Conservation (phyloP, 129 eudicot genomes). For the Gnaphalium uliginosum region DNA sequence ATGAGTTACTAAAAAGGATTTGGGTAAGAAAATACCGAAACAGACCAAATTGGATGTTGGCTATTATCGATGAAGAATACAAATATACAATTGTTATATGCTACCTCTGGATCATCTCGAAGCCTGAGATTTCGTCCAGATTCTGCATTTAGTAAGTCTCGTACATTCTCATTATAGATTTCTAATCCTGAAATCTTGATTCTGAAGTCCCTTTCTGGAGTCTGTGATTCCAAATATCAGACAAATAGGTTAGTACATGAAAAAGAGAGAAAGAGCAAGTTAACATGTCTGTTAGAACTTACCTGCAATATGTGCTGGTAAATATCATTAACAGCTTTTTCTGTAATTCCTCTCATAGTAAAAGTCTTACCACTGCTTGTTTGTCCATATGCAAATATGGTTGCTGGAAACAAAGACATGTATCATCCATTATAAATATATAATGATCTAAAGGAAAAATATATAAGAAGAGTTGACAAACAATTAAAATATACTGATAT, state of each 20-base stretch:
- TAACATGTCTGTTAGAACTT: slow-evolving; percentile 30
- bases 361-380: slow-evolving; percentile 97
- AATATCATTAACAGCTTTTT: slow-evolving; percentile 86
- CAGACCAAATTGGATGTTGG: neutral
- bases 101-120: slow-evolving; percentile 97
- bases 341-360: slow-evolving; percentile 97
- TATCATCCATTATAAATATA: slow-evolving; percentile 7
- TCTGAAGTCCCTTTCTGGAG: slow-evolving; percentile 85
- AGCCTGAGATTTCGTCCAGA: slow-evolving; percentile 93
- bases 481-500: neutral
- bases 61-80: neutral
- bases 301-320: slow-evolving; percentile 79
- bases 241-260: neutral
- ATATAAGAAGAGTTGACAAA: neutral
- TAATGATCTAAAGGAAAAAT: neutral
- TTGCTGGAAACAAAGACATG: slow-evolving; percentile 54
- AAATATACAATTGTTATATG: neutral
- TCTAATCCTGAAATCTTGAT: slow-evolving; percentile 83
- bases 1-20: neutral
- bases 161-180: slow-evolving; percentile 90
- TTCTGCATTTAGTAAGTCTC: slow-evolving; percentile 88
- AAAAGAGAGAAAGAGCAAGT: neutral
- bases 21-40: neutral
- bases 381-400: slow-evolving; percentile 97
- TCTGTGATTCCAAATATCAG: slow-evolving; percentile 45